Percentiles rank a stretch among this genome's conserved stretches.
Evolutionary conservation across 192 early-diverging fungal species (phyloP).

Genomic region (Linnemannia schmuckeri): DNA sequence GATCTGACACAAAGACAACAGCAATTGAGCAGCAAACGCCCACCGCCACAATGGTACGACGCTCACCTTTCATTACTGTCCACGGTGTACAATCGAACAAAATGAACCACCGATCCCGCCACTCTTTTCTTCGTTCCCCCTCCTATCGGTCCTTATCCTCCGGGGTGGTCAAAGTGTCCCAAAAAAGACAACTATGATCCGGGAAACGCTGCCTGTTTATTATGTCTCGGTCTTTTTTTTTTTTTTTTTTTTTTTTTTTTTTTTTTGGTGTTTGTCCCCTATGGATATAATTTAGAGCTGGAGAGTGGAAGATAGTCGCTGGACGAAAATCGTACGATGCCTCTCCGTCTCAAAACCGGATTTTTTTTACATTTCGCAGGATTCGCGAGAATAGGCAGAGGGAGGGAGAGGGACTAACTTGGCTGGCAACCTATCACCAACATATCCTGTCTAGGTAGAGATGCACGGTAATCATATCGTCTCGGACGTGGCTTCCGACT

Average conservation of each 20-base stretch:
- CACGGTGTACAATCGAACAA: background rate
- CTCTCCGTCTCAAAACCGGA: background rate
- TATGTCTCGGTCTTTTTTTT: background rate
- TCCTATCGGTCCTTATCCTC: background rate
- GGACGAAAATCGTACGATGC: background rate
- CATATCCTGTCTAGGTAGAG: no score
- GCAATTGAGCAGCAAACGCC: background rate
- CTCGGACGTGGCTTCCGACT: no score
- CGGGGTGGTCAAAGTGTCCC: background rate
- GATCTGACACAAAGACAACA: constrained; percentile 1
- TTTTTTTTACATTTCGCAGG: constrained; percentile 11
- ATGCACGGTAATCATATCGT: no score
- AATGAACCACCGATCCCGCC: no score
- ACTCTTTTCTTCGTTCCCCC: no score
- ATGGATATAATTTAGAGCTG: background rate
- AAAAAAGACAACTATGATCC: constrained; percentile 11
- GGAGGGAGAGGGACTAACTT: no score
- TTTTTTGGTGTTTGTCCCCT: background rate
- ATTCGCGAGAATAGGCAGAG: background rate
- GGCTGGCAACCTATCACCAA: no score
- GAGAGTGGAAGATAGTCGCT: background rate
- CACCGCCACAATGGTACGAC: background rate
- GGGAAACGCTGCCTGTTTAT: background rate
- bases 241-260: background rate
- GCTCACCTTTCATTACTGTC: background rate